These are phyloP conservation scores for Chloris gayana DNA, from an alignment of 176 grass and related monocot species.

Conservation along the genomic window DNA sequence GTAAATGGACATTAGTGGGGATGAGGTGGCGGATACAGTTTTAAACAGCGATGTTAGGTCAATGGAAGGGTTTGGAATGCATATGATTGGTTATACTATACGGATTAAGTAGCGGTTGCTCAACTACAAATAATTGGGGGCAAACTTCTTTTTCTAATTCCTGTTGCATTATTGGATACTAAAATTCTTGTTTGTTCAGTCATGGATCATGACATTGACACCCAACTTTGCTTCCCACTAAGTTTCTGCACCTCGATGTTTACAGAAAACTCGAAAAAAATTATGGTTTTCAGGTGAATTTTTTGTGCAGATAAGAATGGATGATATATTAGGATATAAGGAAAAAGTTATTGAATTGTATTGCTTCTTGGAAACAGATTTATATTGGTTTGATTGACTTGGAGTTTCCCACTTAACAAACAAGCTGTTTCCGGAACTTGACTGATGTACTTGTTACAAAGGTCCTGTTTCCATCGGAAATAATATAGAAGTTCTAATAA, in stretches of 20 bases:
- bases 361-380: background rate
- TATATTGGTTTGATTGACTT: background rate
- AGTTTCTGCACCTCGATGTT: conserved; percentile 3
- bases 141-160: conserved; percentile 34
- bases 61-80: conserved; percentile 12
- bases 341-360: background rate
- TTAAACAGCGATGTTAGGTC: conserved; percentile 49
- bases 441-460: conserved; percentile 9
- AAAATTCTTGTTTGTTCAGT: conserved; percentile 18
- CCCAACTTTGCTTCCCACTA: conserved; percentile 22
- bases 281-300: background rate
- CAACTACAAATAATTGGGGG: conserved; percentile 15
- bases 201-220: conserved; percentile 40
- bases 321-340: background rate
- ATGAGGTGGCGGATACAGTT: conserved; percentile 32
- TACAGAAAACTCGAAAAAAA: background rate
- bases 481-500: background rate
- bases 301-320: background rate
- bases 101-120: conserved; percentile 23
- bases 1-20: conserved; percentile 38
- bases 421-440: background rate
- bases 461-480: background rate
- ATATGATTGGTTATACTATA: conserved; percentile 30
- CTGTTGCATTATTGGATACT: conserved; percentile 25
- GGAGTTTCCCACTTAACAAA: background rate